Evolutionary conservation across 1,284 basidiomycete genomes (phyloP).

Genomic region (Albatrellus sp.): DNA sequence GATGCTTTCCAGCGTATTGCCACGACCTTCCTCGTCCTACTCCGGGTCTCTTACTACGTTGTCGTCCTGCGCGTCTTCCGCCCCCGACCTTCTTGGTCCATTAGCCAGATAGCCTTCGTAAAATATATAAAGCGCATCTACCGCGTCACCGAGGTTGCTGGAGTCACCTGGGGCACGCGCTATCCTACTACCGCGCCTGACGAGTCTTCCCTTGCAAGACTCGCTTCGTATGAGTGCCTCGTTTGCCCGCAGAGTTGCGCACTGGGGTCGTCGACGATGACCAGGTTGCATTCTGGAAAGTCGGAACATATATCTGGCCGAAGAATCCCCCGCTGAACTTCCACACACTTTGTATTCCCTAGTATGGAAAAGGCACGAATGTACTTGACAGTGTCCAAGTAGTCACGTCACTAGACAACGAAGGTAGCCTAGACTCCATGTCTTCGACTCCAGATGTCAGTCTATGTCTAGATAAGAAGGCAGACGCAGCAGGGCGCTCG

Average conservation of each 20-base stretch:
- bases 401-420: no score
- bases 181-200: conserved; percentile 25
- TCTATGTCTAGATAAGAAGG: no score
- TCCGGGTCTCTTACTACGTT: conserved; percentile 29
- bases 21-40: conserved; percentile 32
- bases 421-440: no score
- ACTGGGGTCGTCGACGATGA: conserved; percentile 28
- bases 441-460: no score
- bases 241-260: conserved; percentile 24
- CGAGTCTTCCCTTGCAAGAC: conserved; percentile 27
- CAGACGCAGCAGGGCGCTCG: no score
- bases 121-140: conserved; percentile 38
- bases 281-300: conserved; percentile 26
- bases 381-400: no score
- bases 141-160: conserved; percentile 38
- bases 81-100: conserved; percentile 34
- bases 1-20: conserved; percentile 33
- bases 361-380: neutral
- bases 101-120: conserved; percentile 34
- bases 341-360: neutral
- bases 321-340: conserved; percentile 14
- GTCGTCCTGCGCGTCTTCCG: conserved; percentile 27
- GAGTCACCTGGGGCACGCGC: conserved; percentile 37
- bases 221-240: conserved; percentile 33
- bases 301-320: conserved; percentile 37